Evolutionary conservation across 208 protist species (phyloP).

Genomic region (Herpetomonas samuelpessoai): DNA sequence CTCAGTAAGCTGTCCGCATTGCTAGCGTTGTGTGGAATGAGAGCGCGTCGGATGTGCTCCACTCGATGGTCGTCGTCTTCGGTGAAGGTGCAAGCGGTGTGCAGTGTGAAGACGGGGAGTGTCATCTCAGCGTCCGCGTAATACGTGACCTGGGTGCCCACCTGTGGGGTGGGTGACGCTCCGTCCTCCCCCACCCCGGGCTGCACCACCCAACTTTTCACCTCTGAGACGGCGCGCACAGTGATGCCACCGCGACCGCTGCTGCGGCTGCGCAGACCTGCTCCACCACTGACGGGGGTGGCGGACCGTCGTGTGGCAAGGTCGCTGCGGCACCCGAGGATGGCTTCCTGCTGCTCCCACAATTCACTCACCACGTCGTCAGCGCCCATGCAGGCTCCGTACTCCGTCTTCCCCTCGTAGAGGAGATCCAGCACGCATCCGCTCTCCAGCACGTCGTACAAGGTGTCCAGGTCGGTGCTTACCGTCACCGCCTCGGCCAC

Average conservation of each 20-base stretch:
- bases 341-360: conserved; percentile 45
- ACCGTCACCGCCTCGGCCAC: conserved; percentile 25
- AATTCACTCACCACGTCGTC: conserved; percentile 50
- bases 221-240: conserved; percentile 25
- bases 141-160: conserved; percentile 47
- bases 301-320: background rate
- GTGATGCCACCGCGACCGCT: background rate
- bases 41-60: conserved; percentile 34
- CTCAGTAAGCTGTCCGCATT: conserved; percentile 27
- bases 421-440: conserved; percentile 26
- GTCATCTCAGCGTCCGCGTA: conserved; percentile 25
- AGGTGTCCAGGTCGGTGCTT: conserved; percentile 20
- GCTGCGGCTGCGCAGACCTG: background rate
- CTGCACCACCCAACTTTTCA: conserved; percentile 15
- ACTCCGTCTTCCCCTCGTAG: conserved; percentile 11
- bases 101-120: conserved; percentile 29
- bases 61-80: conserved; percentile 22
- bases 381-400: conserved; percentile 17
- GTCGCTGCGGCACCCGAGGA: conserved; percentile 25
- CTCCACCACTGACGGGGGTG: background rate
- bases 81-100: conserved; percentile 31
- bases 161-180: conserved; percentile 4
- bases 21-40: conserved; percentile 22
- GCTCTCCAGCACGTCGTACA: conserved; percentile 19
- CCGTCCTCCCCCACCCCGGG: conserved; percentile 16